Percentiles rank a stretch among this genome's conserved stretches.
These are phyloP conservation scores for Phytophthora syringae DNA, from an alignment of 352 stramenopile genomes.

Conservation along the genomic window DNA sequence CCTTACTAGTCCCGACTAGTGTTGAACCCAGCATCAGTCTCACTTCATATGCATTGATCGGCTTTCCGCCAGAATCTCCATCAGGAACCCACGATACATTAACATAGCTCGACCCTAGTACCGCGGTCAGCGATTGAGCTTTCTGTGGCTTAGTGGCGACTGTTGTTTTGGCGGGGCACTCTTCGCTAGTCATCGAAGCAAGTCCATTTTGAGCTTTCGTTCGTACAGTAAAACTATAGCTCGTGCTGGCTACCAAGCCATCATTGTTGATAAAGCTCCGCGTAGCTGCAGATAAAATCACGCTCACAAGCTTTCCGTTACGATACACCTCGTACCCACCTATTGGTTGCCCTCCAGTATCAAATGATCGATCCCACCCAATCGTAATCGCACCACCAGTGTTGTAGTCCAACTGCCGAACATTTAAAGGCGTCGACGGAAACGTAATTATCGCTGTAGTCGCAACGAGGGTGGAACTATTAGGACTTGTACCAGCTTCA, in stretches of 20 bases:
- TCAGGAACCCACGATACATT: constrained; percentile 46
- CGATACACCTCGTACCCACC: constrained; percentile 60
- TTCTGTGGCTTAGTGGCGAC: constrained; percentile 44
- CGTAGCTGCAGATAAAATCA: constrained; percentile 22
- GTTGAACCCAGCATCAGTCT: constrained; percentile 32
- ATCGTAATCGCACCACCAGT: constrained; percentile 67
- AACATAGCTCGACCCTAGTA: constrained; percentile 43
- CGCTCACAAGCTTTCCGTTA: constrained; percentile 38
- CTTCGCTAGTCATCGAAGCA: constrained; percentile 45
- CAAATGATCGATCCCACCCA: constrained; percentile 59
- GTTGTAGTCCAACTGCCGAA: constrained; percentile 44
- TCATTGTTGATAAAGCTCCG: constrained; percentile 48
- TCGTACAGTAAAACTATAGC: constrained; percentile 58
- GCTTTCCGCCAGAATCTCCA: constrained; percentile 50
- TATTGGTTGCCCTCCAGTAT: constrained; percentile 59
- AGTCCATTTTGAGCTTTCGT: constrained; percentile 48
- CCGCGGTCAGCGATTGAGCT: constrained; percentile 16
- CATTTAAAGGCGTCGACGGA: constrained; percentile 53
- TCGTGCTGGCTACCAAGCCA: constrained; percentile 37
- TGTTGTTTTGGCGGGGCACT: constrained; percentile 39
- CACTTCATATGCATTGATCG: constrained; percentile 45
- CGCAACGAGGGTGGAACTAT: constrained; percentile 32
- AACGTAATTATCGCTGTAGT: constrained; percentile 50
- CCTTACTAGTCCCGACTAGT: constrained; percentile 25
- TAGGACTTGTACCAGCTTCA: constrained; percentile 46